A percentile compares a stretch with the other conserved stretches of the same genome.
Conservation (phyloP, 2,329 filamentous ascomycete species). For the Talaromyces islandicus region DNA sequence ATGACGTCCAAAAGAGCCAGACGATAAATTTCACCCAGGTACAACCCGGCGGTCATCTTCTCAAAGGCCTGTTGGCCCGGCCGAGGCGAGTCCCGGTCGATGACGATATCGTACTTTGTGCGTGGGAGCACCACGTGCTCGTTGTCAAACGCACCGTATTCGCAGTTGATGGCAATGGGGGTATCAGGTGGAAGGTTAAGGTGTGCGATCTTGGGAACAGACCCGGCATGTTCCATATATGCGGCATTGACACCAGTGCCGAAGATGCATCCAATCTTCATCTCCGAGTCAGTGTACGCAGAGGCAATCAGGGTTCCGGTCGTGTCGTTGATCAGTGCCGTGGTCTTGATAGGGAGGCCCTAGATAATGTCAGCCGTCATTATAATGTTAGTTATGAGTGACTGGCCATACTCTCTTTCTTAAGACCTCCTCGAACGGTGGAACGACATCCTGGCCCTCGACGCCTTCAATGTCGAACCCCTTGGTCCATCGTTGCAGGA, state of each 20-base stretch:
- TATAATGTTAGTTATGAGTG: background rate
- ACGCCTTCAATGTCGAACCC: slow-evolving; percentile 92
- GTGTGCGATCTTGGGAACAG: slow-evolving; percentile 88
- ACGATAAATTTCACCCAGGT: slow-evolving; percentile 91
- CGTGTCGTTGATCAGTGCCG: slow-evolving; percentile 94
- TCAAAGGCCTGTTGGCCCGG: slow-evolving; percentile 94
- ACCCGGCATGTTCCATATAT: slow-evolving; percentile 91
- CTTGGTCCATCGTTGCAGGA: slow-evolving; percentile 95
- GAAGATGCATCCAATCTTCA: slow-evolving; percentile 97
- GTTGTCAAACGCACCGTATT: slow-evolving; percentile 96
- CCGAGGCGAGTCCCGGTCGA: slow-evolving; percentile 86
- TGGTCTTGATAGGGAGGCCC: slow-evolving; percentile 86
- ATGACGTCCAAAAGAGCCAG: slow-evolving; percentile 79
- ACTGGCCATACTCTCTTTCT: slow-evolving; percentile 52
- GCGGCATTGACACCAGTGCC: slow-evolving; percentile 97
- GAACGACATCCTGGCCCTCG: slow-evolving; percentile 84
- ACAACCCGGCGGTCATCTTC: slow-evolving; percentile 95
- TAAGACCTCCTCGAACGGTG: slow-evolving; percentile 76
- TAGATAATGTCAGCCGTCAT: slow-evolving; percentile 26
- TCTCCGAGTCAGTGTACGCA: slow-evolving; percentile 86
- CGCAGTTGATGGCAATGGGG: slow-evolving; percentile 94
- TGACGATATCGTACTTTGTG: slow-evolving; percentile 77
- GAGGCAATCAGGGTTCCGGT: slow-evolving; percentile 96
- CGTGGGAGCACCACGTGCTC: slow-evolving; percentile 80
- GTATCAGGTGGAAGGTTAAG: slow-evolving; percentile 78